These are phyloP conservation scores for Aspergillus persii DNA, from an alignment of 2,329 filamentous ascomycete genomes.

Conservation along the genomic window DNA sequence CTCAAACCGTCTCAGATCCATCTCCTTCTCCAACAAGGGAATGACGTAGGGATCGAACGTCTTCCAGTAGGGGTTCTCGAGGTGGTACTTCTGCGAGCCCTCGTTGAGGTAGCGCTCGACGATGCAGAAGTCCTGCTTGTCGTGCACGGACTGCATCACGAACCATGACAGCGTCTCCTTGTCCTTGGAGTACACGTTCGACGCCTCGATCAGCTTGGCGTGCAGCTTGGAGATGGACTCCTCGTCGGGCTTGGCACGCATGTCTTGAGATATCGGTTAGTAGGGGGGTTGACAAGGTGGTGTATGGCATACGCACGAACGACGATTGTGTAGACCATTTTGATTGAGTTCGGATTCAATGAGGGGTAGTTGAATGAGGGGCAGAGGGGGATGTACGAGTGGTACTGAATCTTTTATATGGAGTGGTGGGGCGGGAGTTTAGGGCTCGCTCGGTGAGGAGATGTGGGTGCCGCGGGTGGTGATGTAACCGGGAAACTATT, in stretches of 20 bases:
- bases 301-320: conserved; percentile 22
- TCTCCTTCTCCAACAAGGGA: conserved; percentile 64
- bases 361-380: not conserved
- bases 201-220: conserved; percentile 73
- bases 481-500: not conserved
- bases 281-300: not conserved
- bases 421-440: not conserved
- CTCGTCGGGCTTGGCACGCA: conserved; percentile 66
- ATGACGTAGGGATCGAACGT: conserved; percentile 73
- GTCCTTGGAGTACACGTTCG: conserved; percentile 68
- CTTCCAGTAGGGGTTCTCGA: conserved; percentile 71
- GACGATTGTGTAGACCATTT: conserved; percentile 32
- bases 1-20: conserved; percentile 67
- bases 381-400: not conserved
- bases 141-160: conserved; percentile 72
- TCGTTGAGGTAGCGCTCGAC: conserved; percentile 72
- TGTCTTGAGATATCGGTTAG: conserved; percentile 26
- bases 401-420: not conserved
- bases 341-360: not conserved
- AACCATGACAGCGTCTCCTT: conserved; percentile 70
- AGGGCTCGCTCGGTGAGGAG: not conserved
- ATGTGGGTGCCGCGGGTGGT: not conserved
- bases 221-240: conserved; percentile 65
- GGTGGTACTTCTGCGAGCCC: conserved; percentile 58
- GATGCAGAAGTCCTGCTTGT: conserved; percentile 69